Conservation (phyloP, 805 yeast genomes). For the Sugiyamaella qingdaonensis region DNA sequence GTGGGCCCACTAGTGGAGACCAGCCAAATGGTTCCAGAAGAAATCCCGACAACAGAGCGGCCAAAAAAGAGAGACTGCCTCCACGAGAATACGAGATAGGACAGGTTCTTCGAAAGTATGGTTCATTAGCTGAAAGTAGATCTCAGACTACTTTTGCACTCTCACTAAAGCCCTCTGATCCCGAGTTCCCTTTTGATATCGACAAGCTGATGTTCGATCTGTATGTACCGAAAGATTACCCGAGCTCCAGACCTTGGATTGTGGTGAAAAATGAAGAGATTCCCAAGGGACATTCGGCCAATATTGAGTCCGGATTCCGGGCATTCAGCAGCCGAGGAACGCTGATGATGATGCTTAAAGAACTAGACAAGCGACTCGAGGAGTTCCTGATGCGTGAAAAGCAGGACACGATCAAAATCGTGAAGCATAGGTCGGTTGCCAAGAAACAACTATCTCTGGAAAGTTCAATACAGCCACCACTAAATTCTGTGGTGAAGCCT, state of each 20-base stretch:
- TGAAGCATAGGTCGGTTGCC: conserved; percentile 30
- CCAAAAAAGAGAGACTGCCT: background rate
- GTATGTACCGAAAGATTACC: conserved; percentile 53
- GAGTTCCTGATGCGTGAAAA: conserved; percentile 54
- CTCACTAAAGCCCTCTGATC: conserved; percentile 52
- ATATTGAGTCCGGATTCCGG: conserved; percentile 62
- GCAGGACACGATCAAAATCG: conserved; percentile 58
- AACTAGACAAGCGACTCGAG: conserved; percentile 58
- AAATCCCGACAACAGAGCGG: background rate
- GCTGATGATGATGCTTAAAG: conserved; percentile 49
- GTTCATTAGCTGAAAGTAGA: background rate
- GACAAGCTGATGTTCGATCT: conserved; percentile 49
- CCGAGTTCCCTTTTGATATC: conserved; percentile 67
- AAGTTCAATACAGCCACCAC: background rate
- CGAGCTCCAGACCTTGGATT: conserved; percentile 47
- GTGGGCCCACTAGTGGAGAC: no score
- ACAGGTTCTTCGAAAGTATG: background rate
- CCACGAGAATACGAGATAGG: background rate
- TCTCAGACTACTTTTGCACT: conserved; percentile 1
- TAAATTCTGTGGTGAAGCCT: background rate
- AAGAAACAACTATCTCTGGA: background rate
- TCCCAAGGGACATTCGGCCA: conserved; percentile 62
- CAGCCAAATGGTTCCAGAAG: no score
- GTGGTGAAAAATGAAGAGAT: conserved; percentile 61
- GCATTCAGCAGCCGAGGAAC: conserved; percentile 42